Conservation (phyloP, 2,329 filamentous ascomycete genomes). For the Neopestalotiopsis sp. region DNA sequence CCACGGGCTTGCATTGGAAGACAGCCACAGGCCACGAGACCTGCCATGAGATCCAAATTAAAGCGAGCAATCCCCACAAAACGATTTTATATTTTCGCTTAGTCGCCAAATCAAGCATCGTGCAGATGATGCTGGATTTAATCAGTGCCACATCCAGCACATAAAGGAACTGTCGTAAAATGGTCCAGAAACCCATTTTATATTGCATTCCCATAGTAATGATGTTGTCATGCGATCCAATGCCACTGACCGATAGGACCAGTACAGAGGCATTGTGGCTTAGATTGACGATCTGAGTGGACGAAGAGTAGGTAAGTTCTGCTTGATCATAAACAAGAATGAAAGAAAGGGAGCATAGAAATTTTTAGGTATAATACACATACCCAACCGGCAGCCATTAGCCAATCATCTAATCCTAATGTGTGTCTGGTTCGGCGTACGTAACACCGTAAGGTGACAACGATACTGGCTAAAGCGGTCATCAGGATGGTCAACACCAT, state of each 20-base stretch:
- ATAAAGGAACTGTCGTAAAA: conserved; percentile 25
- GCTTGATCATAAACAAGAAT: no score
- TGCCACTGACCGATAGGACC: conserved; percentile 29
- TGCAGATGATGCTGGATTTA: conserved; percentile 24
- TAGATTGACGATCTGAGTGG: conserved; percentile 20
- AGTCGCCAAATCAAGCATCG: conserved; percentile 21
- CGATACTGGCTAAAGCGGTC: conserved; percentile 17
- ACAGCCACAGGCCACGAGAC: conserved; percentile 16
- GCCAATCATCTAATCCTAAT: conserved; percentile 6
- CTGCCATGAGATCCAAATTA: conserved; percentile 15
- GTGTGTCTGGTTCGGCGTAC: conserved; percentile 13
- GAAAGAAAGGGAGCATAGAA: background rate
- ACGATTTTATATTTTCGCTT: conserved; percentile 16
- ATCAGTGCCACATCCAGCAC: conserved; percentile 21
- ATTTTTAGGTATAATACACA: background rate
- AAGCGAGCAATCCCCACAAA: conserved; percentile 20
- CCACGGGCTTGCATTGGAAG: conserved; percentile 22
- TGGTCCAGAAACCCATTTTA: background rate
- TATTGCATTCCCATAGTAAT: background rate
- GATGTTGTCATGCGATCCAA: conserved; percentile 5
- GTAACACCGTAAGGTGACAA: conserved; percentile 18
- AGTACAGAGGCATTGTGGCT: conserved; percentile 20
- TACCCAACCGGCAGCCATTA: conserved; percentile 21
- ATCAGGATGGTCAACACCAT: conserved; percentile 20
- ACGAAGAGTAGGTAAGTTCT: background rate